These are phyloP conservation scores for Periconia digitata DNA, from an alignment of 2,329 filamentous ascomycete genomes.

Conservation along the genomic window DNA sequence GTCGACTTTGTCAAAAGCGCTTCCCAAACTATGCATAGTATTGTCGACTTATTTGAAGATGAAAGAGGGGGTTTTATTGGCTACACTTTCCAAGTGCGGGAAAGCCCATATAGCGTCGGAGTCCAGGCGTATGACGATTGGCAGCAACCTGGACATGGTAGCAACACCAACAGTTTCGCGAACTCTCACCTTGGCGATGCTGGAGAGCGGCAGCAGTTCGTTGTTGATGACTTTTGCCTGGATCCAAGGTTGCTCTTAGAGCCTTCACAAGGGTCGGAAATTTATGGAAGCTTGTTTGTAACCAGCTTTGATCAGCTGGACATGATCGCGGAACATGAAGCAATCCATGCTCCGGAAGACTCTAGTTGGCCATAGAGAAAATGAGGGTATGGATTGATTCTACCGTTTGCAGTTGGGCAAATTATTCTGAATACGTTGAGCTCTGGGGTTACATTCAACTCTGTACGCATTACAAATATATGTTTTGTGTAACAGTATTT, in stretches of 20 bases:
- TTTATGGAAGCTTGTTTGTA: constrained; percentile 14
- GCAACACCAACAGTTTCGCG: neutral
- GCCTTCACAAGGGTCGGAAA: neutral
- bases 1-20: constrained; percentile 6
- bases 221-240: neutral
- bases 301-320: constrained; percentile 11
- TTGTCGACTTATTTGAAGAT: neutral
- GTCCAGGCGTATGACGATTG: neutral
- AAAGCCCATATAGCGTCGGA: neutral
- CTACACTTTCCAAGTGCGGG: neutral
- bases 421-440: neutral
- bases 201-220: neutral
- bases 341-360: neutral
- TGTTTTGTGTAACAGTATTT: neutral
- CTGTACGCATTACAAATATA: neutral
- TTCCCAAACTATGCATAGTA: neutral
- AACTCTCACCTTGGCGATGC: neutral
- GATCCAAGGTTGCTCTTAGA: constrained; percentile 5
- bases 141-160: neutral
- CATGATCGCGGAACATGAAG: neutral
- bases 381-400: neutral
- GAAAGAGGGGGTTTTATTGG: neutral
- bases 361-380: neutral
- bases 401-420: neutral
- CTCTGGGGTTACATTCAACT: neutral